Evolutionary conservation across 352 stramenopile species (phyloP).

Genomic region (Globisporangium spiculum): DNA sequence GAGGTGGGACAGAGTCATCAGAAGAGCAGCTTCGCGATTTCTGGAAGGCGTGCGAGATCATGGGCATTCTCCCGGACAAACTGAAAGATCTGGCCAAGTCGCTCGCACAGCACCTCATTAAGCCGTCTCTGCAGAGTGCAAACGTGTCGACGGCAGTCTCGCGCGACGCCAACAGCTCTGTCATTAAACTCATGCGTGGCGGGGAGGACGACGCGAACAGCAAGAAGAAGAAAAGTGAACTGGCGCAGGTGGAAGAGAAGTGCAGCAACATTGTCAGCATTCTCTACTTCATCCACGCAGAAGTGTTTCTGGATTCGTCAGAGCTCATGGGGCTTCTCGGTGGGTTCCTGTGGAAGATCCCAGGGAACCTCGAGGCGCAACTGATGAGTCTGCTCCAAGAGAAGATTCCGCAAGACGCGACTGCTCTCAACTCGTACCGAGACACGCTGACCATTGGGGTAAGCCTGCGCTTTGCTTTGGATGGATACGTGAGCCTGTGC

Average conservation of each 20-base stretch:
- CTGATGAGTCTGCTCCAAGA: slow-evolving; percentile 61
- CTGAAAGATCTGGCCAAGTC: slow-evolving; percentile 60
- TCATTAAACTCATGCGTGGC: slow-evolving; percentile 23
- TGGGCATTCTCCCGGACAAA: slow-evolving; percentile 37
- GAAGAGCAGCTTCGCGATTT: slow-evolving; percentile 33
- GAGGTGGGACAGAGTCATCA: background rate
- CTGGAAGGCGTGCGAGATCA: slow-evolving; percentile 55
- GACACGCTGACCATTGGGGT: slow-evolving; percentile 41
- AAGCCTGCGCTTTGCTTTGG: background rate
- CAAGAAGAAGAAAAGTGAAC: slow-evolving; percentile 19
- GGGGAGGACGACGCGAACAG: slow-evolving; percentile 1
- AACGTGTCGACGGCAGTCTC: slow-evolving; percentile 22
- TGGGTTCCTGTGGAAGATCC: slow-evolving; percentile 68
- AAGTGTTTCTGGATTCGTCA: slow-evolving; percentile 39
- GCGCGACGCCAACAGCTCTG: slow-evolving; percentile 22
- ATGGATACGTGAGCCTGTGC: background rate
- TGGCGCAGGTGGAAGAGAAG: slow-evolving; percentile 30
- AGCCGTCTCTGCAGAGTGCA: slow-evolving; percentile 37
- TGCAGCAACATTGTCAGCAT: slow-evolving; percentile 43
- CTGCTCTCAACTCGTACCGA: slow-evolving; percentile 45
- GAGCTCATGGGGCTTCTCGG: slow-evolving; percentile 53
- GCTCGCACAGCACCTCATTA: slow-evolving; percentile 45
- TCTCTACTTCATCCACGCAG: slow-evolving; percentile 52
- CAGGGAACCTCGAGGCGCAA: slow-evolving; percentile 65
- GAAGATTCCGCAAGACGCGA: slow-evolving; percentile 63